phyloP scores from a whole-genome alignment of 1,139 yeast species.

The Neolecta irregularis region DNA sequence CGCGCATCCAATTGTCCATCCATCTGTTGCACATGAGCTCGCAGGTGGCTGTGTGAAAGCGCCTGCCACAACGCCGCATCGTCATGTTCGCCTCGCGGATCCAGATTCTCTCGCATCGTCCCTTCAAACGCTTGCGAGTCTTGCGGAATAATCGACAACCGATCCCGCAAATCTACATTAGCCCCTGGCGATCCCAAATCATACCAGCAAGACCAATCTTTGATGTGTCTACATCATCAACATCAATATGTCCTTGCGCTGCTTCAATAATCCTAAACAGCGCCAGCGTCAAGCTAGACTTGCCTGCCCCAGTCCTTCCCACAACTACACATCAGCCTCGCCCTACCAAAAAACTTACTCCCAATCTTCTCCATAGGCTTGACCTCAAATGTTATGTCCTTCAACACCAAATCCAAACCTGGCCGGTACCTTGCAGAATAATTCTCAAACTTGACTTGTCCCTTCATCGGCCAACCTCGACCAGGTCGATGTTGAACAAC shows the following conservation, averaged over 20 bases:
- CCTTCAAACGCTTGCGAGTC: conserved; percentile 96
- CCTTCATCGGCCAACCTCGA: conserved; percentile 45
- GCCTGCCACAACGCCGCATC: conserved; percentile 80
- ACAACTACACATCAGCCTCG: conserved; percentile 29
- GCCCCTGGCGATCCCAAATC: too few relatives aligned
- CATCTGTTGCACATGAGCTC: conserved; percentile 56
- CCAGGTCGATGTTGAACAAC: conserved; percentile 26
- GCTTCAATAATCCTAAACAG: conserved; percentile 63
- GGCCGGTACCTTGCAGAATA: conserved; percentile 52
- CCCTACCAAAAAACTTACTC: conserved; percentile 5
- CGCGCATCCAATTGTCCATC: conserved; percentile 45
- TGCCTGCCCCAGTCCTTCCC: conserved; percentile 81
- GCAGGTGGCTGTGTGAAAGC: conserved; percentile 70
- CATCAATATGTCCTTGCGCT: conserved; percentile 43
- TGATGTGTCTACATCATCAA: conserved; percentile 58
- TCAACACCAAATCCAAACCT: conserved; percentile 40
- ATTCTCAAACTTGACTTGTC: conserved; percentile 39
- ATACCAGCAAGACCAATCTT: conserved; percentile 64
- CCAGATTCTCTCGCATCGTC: conserved; percentile 70
- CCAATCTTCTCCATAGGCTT: conserved; percentile 56
- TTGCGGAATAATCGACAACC: conserved; percentile 83
- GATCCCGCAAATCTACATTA: conserved; percentile 73
- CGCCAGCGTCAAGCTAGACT: conserved; percentile 55
- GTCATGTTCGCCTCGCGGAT: conserved; percentile 53
- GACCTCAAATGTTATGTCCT: conserved; percentile 36